Conservation (phyloP, 108 stramenopile genomes). For the Ochromonas danica region DNA sequence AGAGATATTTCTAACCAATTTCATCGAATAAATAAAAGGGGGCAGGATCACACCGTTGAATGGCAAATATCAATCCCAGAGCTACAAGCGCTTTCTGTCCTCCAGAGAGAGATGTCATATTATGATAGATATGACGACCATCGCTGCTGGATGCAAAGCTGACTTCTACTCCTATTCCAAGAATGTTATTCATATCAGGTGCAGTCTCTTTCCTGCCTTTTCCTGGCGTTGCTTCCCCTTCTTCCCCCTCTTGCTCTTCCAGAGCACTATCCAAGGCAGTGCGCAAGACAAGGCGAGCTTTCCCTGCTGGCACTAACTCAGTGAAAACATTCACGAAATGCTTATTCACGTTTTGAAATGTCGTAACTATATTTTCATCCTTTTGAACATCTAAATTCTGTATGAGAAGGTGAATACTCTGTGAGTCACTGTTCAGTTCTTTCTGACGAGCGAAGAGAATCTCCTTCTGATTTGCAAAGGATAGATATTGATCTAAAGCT, state of each 20-base stretch:
- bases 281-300: constrained; percentile 84
- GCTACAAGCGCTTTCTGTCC: constrained; percentile 99
- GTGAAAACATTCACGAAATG: constrained; percentile 78
- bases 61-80: constrained; percentile 94
- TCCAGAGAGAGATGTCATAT: constrained; percentile 91
- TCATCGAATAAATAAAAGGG: constrained; percentile 99
- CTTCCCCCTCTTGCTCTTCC: constrained; percentile 39
- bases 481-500: constrained; percentile 97
- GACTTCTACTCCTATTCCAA: too few relatives aligned
- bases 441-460: constrained; percentile 77
- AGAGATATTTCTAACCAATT: too few relatives aligned
- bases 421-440: constrained; percentile 81
- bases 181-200: too few relatives aligned
- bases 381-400: constrained; percentile 90
- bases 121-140: too few relatives aligned
- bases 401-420: constrained; percentile 86
- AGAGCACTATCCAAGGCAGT: too few relatives aligned
- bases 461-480: constrained; percentile 92
- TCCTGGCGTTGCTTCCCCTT: constrained; percentile 34
- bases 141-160: too few relatives aligned
- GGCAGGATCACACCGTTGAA: constrained; percentile 90
- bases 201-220: background rate
- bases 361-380: constrained; percentile 97
- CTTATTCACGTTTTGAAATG: constrained; percentile 90
- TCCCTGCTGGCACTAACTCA: constrained; percentile 92